Evolutionary conservation across 176 grass and related monocot species (phyloP).

Genomic region (Alopecurus myosuroides): DNA sequence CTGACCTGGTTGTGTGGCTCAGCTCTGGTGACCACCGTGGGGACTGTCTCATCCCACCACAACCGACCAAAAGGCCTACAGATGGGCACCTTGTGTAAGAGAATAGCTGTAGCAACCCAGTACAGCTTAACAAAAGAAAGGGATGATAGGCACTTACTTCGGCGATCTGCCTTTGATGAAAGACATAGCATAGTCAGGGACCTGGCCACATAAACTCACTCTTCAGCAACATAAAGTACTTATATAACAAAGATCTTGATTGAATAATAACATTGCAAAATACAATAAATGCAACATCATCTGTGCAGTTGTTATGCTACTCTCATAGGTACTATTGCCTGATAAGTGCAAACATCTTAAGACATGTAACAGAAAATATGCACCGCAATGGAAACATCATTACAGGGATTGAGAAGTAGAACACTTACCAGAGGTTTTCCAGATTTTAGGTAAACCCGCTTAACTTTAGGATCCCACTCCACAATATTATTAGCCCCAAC

Average conservation of each 20-base stretch:
- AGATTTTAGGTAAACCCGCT: conserved; percentile 37
- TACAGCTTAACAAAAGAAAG: neutral
- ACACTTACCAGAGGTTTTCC: conserved; percentile 77
- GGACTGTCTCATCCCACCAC: conserved; percentile 94
- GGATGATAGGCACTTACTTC: conserved; percentile 33
- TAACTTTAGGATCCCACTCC: conserved; percentile 45
- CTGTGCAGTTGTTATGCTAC: neutral
- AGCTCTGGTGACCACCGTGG: conserved; percentile 76
- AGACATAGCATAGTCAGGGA: conserved; percentile 80
- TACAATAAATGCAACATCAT: neutral
- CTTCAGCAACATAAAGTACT: neutral
- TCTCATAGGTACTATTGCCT: neutral
- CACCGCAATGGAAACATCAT: neutral
- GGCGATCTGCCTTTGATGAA: conserved; percentile 60
- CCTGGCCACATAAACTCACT: conserved; percentile 15
- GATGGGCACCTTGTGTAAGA: neutral
- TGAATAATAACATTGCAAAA: neutral
- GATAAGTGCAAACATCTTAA: neutral
- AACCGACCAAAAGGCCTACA: conserved; percentile 79
- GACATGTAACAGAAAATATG: neutral
- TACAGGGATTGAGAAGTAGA: neutral
- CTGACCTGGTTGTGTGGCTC: conserved; percentile 79
- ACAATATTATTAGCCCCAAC: conserved; percentile 62
- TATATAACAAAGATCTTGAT: neutral
- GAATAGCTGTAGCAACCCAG: neutral